These are phyloP conservation scores for Penicillium nordicum DNA, from an alignment of 2,329 filamentous ascomycete genomes.

Conservation along the genomic window DNA sequence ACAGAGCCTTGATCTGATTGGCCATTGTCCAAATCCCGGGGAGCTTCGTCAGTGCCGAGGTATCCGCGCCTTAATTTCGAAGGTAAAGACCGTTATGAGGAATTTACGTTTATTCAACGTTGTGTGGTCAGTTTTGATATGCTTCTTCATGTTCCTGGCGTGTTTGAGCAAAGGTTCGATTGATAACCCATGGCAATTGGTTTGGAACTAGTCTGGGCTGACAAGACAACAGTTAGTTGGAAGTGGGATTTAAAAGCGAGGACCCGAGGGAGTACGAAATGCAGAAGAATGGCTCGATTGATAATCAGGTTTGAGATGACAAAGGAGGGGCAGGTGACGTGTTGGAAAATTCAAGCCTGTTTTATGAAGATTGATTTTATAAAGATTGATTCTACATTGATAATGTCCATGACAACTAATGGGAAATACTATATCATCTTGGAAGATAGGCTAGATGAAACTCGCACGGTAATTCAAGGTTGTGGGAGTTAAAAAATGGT, in stretches of 20 bases:
- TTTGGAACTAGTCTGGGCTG: neutral
- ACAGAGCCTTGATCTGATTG: neutral
- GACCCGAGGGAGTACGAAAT: neutral
- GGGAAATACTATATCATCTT: neutral
- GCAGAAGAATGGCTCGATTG: neutral
- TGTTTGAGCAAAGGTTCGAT: neutral
- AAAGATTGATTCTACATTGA: neutral
- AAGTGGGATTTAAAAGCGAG: neutral
- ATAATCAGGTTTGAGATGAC: neutral
- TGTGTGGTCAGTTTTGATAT: neutral
- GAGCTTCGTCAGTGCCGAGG: neutral
- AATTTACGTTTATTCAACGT: neutral
- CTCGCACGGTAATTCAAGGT: neutral
- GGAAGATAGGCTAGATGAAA: neutral
- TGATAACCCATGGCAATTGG: neutral
- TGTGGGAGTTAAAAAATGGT: neutral
- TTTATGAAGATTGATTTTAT: too few relatives aligned
- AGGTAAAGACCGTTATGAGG: neutral
- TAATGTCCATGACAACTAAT: neutral
- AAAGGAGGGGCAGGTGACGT: neutral
- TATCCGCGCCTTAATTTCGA: neutral
- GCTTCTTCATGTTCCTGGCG: neutral
- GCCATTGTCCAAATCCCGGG: neutral
- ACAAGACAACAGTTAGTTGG: neutral
- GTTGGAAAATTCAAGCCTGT: neutral